Base-by-base conservation (phyloP, 257 asterid genomes). In the Capsicum rhomboideum region DNA sequence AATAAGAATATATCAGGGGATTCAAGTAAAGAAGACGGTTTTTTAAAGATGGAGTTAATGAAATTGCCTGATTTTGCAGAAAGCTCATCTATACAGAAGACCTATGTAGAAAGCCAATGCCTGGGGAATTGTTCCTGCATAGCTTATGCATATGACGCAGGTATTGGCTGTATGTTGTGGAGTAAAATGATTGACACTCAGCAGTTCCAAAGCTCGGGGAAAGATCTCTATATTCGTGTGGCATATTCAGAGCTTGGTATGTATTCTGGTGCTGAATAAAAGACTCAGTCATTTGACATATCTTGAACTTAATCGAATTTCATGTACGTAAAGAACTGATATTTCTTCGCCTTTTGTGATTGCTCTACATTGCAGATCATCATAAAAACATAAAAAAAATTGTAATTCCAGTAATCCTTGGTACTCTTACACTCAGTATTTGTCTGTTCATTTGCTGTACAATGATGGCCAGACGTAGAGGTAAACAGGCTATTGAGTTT, bases 151-250 rank as follows among this genome's bases (percentile, higher is more conserved):
- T 71, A 61, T 67, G 89, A 86, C 56, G 6, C 84, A 6, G 59
- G 9, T 6, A 82, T 91, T 8, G 93, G 93, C 4, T 91, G 92
- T 79, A 86, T 92, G 94, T 71, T 83, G 1, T 92, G 95, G 95
- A 85, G 84, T 0, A 49, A 78, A 40, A 82, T 92, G 84, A 82
- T 92, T 8, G 93, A 92, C 17, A 42, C 86, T 71, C 95, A 89
- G 81, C 49, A 82, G 81, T 89, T 88, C 54, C 4, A 80, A 54
- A 42, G 54, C 11, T 89, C 82, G 64, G 92, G 92, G 17, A 64
- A 21, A 46, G 88, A 87, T 88, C 89, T 92, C 49, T 85, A 88
- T 84, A 28, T 92, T 67, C 92, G 95, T n/a, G 84, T 92, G 50
- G 82, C 88, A 0, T 13, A 83, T 85, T 91, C 94, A 6, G 93